Conservation (phyloP, 2,329 filamentous ascomycete species). For the Colletotrichum filicis region DNA sequence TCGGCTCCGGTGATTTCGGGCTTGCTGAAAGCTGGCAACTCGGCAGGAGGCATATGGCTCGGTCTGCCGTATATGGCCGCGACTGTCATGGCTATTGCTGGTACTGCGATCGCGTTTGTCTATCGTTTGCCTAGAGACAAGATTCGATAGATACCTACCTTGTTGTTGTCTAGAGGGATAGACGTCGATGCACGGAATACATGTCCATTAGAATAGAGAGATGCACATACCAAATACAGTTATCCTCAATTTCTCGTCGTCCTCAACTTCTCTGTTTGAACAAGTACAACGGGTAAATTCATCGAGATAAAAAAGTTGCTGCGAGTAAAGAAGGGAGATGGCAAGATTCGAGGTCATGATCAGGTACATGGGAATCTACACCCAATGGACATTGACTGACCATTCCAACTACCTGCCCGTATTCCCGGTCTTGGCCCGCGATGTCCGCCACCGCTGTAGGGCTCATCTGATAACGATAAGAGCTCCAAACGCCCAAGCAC, state of each 20-base stretch:
- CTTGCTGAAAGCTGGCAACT: constrained; percentile 57
- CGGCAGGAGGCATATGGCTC: constrained; percentile 57
- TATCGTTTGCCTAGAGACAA: constrained; percentile 41
- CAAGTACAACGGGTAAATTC: neutral
- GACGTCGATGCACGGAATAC: neutral
- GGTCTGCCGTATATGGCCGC: constrained; percentile 61
- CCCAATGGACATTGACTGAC: neutral
- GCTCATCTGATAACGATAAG: constrained; percentile 25
- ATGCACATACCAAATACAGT: neutral
- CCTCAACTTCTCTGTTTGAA: no score
- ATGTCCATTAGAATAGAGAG: neutral
- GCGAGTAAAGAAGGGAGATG: neutral
- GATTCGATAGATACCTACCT: neutral
- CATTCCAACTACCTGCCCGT: neutral
- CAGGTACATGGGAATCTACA: no score
- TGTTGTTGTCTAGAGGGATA: neutral
- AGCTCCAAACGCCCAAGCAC: constrained; percentile 1
- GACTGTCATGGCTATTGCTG: constrained; percentile 44
- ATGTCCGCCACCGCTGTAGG: neutral
- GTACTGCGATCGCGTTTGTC: constrained; percentile 43
- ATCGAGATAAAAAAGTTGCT: no score
- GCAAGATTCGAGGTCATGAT: neutral
- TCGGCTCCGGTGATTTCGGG: constrained; percentile 58
- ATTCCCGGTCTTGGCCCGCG: neutral
- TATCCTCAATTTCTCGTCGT: neutral